Conservation (phyloP, 2,329 filamentous ascomycete genomes). For the Cladophialophora immunda region DNA sequence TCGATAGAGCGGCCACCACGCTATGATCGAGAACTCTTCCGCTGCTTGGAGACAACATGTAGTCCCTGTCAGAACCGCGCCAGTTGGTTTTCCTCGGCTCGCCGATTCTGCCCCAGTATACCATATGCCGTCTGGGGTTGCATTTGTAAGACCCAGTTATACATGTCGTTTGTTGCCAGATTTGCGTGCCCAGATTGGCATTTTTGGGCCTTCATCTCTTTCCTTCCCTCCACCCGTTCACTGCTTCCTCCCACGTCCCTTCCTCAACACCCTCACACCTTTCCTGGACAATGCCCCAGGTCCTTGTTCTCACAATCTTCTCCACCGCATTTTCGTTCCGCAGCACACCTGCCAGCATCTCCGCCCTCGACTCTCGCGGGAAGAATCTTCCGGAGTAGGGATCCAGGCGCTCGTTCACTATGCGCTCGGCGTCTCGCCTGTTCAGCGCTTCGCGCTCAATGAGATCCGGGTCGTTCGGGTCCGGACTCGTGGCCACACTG, state of each 20-base stretch:
- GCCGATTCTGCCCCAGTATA: no score
- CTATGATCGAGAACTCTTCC: no score
- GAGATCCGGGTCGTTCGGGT: slow-evolving; percentile 84
- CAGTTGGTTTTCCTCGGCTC: background rate
- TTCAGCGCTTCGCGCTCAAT: slow-evolving; percentile 74
- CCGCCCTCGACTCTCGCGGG: slow-evolving; percentile 78
- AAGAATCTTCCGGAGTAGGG: slow-evolving; percentile 90
- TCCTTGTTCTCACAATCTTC: slow-evolving; percentile 82
- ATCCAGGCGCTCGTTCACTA: slow-evolving; percentile 88
- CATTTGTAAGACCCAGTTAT: background rate
- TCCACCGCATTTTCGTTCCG: slow-evolving; percentile 78
- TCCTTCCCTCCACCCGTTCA: slow-evolving; percentile 30
- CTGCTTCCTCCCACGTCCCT: slow-evolving; percentile 25
- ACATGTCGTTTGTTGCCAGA: background rate
- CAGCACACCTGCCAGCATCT: slow-evolving; percentile 77
- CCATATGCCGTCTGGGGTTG: background rate
- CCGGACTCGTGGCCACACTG: slow-evolving; percentile 83
- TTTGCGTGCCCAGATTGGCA: background rate
- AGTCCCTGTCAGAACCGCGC: no score
- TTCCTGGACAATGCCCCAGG: slow-evolving; percentile 80
- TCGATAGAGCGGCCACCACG: no score
- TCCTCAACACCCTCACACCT: slow-evolving; percentile 71
- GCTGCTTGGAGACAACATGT: no score
- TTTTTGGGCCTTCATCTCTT: background rate
- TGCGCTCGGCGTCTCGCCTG: slow-evolving; percentile 72